Base-by-base conservation (phyloP, 2,329 filamentous ascomycete species). In the Nothophoma quercina region DNA sequence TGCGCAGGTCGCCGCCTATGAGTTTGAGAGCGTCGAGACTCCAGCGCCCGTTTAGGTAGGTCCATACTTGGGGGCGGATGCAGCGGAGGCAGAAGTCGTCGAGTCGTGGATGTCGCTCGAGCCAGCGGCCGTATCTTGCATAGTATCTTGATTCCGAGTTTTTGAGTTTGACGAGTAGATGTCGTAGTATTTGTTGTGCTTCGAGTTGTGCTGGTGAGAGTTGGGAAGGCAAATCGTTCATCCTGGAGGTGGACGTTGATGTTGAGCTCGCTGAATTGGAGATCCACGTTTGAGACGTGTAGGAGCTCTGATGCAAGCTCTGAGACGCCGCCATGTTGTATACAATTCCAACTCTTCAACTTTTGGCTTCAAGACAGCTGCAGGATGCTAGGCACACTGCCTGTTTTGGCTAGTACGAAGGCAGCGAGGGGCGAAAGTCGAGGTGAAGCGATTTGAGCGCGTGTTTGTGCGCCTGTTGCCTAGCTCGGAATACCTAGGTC, bases 11-110 rank as follows among this genome's bases (percentile, higher is more conserved):
- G 7, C 64, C 68, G 3, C 58, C 58, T 0, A 71, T 54, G 6
- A 28, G 10, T 51, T 69, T 70, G 0, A 70, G 36, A 4, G 59
- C 51, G 28, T 69, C 60, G 7, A 68, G 49, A 28, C 55, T 59
- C 51, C 60, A 62, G n/a, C 61, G 58, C 2, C 58, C 49, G 3
- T 51, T 48, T 2, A 71, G 53, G 9, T 59, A 59, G 15, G 43
- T 38, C 67, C 64, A 68, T 1, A 67, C 49, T 44, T 60, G 60
- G 0, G 68, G 63, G 2, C 68, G 52, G 3, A 71, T 30, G 34
- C 59, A 58, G 1, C 52, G 46, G 23, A 60, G 59, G 32, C 63
- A 56, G 19, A 67, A 63, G 2, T 60, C 33, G 12, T 59, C 55
- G 4, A 71, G 59, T 8, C 42, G 44, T 7, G 59, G 42, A 43